Percentiles rank a stretch among this genome's conserved stretches.
These are phyloP conservation scores for Cutaneotrichosporon mucoides DNA, from an alignment of 1,284 basidiomycete genomes.

Conservation along the genomic window DNA sequence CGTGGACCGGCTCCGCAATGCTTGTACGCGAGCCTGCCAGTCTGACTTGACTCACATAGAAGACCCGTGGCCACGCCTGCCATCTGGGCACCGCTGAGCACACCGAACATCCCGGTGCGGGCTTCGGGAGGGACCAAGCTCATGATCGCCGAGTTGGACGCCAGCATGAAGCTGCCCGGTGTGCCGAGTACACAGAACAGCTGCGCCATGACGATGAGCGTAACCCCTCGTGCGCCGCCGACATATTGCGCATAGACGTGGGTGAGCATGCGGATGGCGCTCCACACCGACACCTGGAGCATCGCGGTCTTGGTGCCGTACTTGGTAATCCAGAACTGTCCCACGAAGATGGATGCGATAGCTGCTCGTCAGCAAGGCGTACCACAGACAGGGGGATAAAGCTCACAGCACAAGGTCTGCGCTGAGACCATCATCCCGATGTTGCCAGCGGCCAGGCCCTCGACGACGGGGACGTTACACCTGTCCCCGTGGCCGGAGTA, in stretches of 20 bases:
- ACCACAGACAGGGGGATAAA: too few relatives aligned
- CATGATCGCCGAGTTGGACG: not conserved
- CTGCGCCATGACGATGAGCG: not conserved
- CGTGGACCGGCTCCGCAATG: too few relatives aligned
- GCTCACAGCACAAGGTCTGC: not conserved
- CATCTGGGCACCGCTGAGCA: not conserved
- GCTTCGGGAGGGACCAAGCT: not conserved
- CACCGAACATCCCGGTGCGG: not conserved
- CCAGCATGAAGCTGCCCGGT: not conserved
- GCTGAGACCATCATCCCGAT: not conserved
- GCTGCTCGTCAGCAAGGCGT: not conserved
- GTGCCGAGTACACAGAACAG: not conserved
- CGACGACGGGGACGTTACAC: not conserved
- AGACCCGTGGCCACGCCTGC: not conserved
- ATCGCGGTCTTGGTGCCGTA: not conserved
- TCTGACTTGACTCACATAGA: not conserved
- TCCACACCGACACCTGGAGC: not conserved
- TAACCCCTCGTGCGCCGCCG: not conserved
- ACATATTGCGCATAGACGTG: not conserved
- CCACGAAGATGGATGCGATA: not conserved
- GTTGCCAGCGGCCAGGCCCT: not conserved
- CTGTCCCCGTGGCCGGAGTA: not conserved
- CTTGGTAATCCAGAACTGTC: not conserved
- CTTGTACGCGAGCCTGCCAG: too few relatives aligned
- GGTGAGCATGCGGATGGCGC: not conserved